Base-by-base conservation (phyloP, 495 filamentous ascomycete species). In the Neurospora discreta region DNA sequence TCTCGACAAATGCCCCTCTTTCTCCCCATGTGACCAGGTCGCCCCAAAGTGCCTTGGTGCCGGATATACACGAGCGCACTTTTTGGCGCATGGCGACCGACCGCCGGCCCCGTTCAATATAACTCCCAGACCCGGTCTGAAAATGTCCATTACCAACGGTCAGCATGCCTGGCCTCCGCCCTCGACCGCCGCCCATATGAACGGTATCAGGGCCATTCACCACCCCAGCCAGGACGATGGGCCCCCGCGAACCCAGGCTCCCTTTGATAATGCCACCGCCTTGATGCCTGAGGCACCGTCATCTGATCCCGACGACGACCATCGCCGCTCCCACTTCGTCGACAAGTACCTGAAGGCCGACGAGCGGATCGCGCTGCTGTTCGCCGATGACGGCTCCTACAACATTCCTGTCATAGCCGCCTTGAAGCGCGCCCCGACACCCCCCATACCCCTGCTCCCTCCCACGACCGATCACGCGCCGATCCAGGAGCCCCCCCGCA, bases 301-400 rank as follows among this genome's bases (percentile, higher is more conserved):
- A 60, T 81, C 84, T 70, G 84, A 86, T 75, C 75, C 77, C 60
- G 84, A 85, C 46, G 82, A 84, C 10, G 83, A 86, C 73, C 77
- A 76, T 41, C 78, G 80, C 30, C 81, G 82, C 75, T 77, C 83
- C 71, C 78, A 80, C 70, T 86, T 85, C 73, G 75, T 75, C 71
- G 79, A 82, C 70, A 77, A 83, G 38, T 84, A 80, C 77, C 83
- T 81, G 69, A 78, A 74, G 68, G 76, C 75, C 70, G 83, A 86
- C 36, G 76, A 72, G 40, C 76, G 76, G 36, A 80, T 86, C 68
- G 85, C 90, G 44, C 85, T 93, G 42, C 89, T 90, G 68, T 90
- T 97, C 76, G 90, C 92, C 78, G 92, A 96, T 68, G 91, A 93
- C 77, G 91, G 95, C 75, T 89, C 86, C 13, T 82, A 84, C 75